Base-by-base conservation (phyloP, 371 early-diverging fungal species). In the Rhizopus sp. region DNA sequence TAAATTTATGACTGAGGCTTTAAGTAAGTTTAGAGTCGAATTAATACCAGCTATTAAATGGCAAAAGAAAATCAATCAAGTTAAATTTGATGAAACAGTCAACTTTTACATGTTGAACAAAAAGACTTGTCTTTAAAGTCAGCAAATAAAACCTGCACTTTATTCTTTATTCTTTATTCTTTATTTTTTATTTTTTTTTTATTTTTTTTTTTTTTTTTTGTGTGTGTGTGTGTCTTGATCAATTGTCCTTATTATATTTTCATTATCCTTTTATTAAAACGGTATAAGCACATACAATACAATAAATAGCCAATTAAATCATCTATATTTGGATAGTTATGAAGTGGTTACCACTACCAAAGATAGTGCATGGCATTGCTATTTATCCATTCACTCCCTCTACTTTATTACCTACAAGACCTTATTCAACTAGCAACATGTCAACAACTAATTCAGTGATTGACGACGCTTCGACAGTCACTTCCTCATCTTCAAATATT, bases 291-390 rank as follows among this genome's bases (percentile, higher is more conserved):
- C n/a, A 47, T 17, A 47, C 1, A 7, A 8, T n/a, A 50, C 31
- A 35, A 50, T 16, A 16, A 33, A n/a, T 7, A 31, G 17, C 30
- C 9, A 52, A 39, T 8, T 17, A 40, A 40, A 35, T 46, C 7
- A 7, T 46, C 8, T 15, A 9, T 29, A 9, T 7, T 29, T 33
- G 16, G 12, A n/a, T 45, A 31, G 59, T 55, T 62, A 75, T 71
- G 75, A 77, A 73, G 72, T 81, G 81, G 81, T 60, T 74, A 40
- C 81, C 81, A 38, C 60, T 81, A 48, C 75, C 78, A 10, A 76
- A 78, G 60, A 74, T 81, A 59, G 78, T 75, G 31, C 72, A 81
- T 60, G 81, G 70, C 23, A 73, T 73, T 37, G 81, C 78, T 38
- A 69, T 78, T 35, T 76, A 78, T 48, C 83, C 83, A 50, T 82